A percentile compares a stretch with the other conserved stretches of the same genome.
Evolutionary conservation across 495 filamentous ascomycete genomes (phyloP).

Genomic region (Elasticomyces elasticus): DNA sequence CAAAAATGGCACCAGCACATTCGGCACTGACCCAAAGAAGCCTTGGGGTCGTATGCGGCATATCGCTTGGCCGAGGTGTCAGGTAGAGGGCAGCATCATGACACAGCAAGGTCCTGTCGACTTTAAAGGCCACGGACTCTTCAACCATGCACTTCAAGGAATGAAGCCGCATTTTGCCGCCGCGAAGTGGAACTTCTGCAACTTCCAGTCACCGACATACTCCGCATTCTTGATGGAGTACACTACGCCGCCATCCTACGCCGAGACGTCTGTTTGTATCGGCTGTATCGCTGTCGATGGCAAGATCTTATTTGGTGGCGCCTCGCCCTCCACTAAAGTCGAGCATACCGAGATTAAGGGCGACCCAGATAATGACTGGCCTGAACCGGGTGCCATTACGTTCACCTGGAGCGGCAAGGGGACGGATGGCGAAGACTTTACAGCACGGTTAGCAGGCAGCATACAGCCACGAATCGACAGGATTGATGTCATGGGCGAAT

Average conservation of each 20-base stretch:
- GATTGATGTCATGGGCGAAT: conserved; percentile 92
- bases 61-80: conserved; percentile 82
- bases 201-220: conserved; percentile 79
- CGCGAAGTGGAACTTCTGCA: conserved; percentile 83
- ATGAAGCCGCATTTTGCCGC: conserved; percentile 99
- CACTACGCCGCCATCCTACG: conserved; percentile 91
- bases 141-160: conserved; percentile 77
- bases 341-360: conserved; percentile 54
- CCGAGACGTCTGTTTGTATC: conserved; percentile 74
- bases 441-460: conserved; percentile 56
- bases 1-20: conserved; percentile 74
- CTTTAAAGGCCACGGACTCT: conserved; percentile 66
- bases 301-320: conserved; percentile 65
- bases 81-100: conserved; percentile 69
- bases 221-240: conserved; percentile 93
- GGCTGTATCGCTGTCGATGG: conserved; percentile 72
- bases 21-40: conserved; percentile 69
- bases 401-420: conserved; percentile 72
- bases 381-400: conserved; percentile 64
- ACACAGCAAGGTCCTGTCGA: conserved; percentile 77
- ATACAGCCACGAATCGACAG: conserved; percentile 68
- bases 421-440: conserved; percentile 61
- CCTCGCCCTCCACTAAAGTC: conserved; percentile 42
- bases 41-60: conserved; percentile 93
- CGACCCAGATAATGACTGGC: conserved; percentile 79